Evolutionary conservation across 179 eudicot species (phyloP), one percentile per base, ranked within the genome.

Genomic region (Beta macrorhiza): DNA sequence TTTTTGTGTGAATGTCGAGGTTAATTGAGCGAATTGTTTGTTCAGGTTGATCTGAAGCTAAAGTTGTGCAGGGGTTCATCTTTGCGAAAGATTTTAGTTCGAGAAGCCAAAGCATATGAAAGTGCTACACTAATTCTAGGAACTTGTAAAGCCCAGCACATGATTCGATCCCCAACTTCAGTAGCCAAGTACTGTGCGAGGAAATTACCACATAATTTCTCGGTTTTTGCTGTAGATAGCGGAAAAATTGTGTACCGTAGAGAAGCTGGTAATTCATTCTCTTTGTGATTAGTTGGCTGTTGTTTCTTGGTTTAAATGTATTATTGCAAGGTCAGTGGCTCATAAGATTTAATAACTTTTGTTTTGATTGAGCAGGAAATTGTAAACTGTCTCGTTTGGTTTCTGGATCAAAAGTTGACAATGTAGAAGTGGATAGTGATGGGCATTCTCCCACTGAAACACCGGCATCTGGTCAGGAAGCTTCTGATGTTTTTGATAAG

Each of bases 21-120:
- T 70, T 51, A 1, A 0, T n/a, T 59, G 45, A 63, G 51, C 4
- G 3, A 37, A 37, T 49, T 49, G 53, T 49, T 78, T 80, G 16
- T 8, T 75, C 86, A 96, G 99, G 97, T 96, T 80, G 97, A 96
- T 91, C 83, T 96, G 72, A 96, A 92, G 94, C 90, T 96, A 55
- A 94, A 94, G 91, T 88, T 94, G 70, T 90, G 94, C 75, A 88
- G 92, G 85, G 99, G 99, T 29, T 87, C 94, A 32, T 90, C 98
- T 49, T 88, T 90, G 83, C 88, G 92, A 49, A 92, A 89, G 83
- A 78, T 92, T 82, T 84, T 96, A 77, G 91, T 90, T 25, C 87
- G 87, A 19, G 99, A 96, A 82, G 93, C 96, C 1, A 91, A 90
- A 81, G 78, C 25, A 29, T 88, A 85, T 72, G 87, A 83, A 64